phyloP scores from a whole-genome alignment of 2,329 filamentous ascomycete genomes.

The Helotiales sp. region DNA sequence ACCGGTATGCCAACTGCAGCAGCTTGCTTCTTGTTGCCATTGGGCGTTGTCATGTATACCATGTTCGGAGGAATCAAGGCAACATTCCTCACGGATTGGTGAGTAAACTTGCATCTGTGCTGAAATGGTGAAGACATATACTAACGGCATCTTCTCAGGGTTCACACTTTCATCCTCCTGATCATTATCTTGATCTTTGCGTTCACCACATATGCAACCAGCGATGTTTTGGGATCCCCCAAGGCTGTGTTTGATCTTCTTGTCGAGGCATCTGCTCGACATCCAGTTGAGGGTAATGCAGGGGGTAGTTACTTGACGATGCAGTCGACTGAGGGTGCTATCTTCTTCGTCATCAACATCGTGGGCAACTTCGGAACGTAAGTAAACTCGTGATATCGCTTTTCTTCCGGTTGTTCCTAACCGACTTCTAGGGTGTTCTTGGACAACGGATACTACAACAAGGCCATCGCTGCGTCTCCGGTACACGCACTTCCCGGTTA shows the following conservation, averaged over 20 bases:
- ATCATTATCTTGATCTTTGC: conserved; percentile 87
- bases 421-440: conserved; percentile 67
- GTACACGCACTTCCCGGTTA: conserved; percentile 88
- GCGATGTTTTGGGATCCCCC: conserved; percentile 74
- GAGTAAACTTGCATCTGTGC: conserved; percentile 15
- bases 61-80: conserved; percentile 81
- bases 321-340: conserved; percentile 77
- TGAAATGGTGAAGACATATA: neutral
- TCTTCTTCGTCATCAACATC: conserved; percentile 92
- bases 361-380: conserved; percentile 75
- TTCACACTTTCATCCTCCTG: conserved; percentile 84
- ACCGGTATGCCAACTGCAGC: conserved; percentile 79
- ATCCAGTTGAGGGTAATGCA: conserved; percentile 81
- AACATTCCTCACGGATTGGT: conserved; percentile 71
- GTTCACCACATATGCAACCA: conserved; percentile 80
- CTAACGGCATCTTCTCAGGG: conserved; percentile 56
- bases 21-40: conserved; percentile 81
- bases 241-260: conserved; percentile 79
- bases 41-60: conserved; percentile 83
- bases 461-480: conserved; percentile 86
- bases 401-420: conserved; percentile 53
- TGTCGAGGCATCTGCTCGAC: conserved; percentile 66
- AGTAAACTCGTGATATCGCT: conserved; percentile 15
- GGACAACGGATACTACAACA: conserved; percentile 91
- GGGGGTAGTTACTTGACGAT: conserved; percentile 87